Evolutionary conservation across 1,284 basidiomycete genomes (phyloP).

Genomic region (Meripilus lineatus): DNA sequence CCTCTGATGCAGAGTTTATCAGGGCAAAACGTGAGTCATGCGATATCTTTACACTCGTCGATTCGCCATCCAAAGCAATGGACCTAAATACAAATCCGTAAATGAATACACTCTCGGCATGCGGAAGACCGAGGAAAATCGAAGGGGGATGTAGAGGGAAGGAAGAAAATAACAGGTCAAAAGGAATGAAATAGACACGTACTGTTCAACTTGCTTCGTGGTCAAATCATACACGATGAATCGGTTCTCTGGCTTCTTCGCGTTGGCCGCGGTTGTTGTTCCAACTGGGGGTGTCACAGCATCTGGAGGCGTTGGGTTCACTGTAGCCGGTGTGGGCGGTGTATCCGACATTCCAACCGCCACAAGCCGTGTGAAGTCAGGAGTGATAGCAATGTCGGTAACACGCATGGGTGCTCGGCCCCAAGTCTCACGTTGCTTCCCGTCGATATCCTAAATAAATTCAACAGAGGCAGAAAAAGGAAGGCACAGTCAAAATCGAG

Average conservation of each 20-base stretch:
- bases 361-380: slow-evolving; percentile 80
- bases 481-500: slow-evolving; percentile 3
- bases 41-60: slow-evolving; percentile 87
- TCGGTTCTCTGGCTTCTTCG: slow-evolving; percentile 47
- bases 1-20: slow-evolving; percentile 83
- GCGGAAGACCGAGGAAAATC: not conserved
- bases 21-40: slow-evolving; percentile 84
- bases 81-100: slow-evolving; percentile 39
- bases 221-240: slow-evolving; percentile 75
- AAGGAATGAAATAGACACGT: slow-evolving; percentile 30
- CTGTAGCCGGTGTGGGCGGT: slow-evolving; percentile 25
- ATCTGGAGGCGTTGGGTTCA: slow-evolving; percentile 27
- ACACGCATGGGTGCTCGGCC: slow-evolving; percentile 77
- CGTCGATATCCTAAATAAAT: slow-evolving; percentile 60
- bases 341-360: slow-evolving; percentile 69
- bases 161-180: slow-evolving; percentile 10
- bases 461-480: slow-evolving; percentile 1
- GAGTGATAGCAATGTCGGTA: slow-evolving; percentile 83
- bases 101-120: not conserved
- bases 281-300: slow-evolving; percentile 31
- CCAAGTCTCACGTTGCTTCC: slow-evolving; percentile 69
- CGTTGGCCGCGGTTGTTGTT: slow-evolving; percentile 30
- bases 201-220: slow-evolving; percentile 61
- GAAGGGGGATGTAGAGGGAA: not conserved
- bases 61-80: slow-evolving; percentile 66